Conservation (phyloP, 768 basidiomycete genomes). For the Cystofilobasidium bisporidii region DNA sequence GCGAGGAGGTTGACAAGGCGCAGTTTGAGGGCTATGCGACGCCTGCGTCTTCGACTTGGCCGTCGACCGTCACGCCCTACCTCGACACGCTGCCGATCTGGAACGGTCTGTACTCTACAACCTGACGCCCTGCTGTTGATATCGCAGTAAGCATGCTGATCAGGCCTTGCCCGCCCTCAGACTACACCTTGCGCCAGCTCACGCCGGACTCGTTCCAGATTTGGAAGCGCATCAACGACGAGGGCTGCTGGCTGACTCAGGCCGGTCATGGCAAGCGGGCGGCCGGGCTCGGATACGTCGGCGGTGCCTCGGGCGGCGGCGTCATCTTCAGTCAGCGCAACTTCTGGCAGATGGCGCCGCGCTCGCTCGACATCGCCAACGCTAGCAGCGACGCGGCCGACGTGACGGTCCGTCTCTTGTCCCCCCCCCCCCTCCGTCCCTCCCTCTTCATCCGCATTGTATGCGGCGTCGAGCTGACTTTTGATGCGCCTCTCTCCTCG, state of each 20-base stretch:
- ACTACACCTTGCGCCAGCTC: slow-evolving; percentile 9
- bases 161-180: not conserved
- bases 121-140: no score
- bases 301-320: slow-evolving; percentile 12
- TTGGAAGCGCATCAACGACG: slow-evolving; percentile 7
- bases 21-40: slow-evolving; percentile 10
- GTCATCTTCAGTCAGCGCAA: slow-evolving; percentile 5
- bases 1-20: not conserved
- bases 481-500: no score
- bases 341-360: slow-evolving; percentile 18
- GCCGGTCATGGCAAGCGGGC: slow-evolving; percentile 11
- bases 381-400: not conserved
- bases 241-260: not conserved
- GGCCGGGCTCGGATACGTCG: slow-evolving; percentile 4
- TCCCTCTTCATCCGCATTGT: no score
- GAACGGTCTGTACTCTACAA: not conserved
- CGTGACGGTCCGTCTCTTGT: slow-evolving; percentile 2
- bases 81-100: slow-evolving; percentile 10
- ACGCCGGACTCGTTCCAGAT: slow-evolving; percentile 5
- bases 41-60: slow-evolving; percentile 4
- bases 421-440: no score
- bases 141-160: no score
- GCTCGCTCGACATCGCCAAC: slow-evolving; percentile 12
- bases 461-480: no score
- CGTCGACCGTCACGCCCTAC: slow-evolving; percentile 8